These are phyloP conservation scores for Starmera dryadoides DNA, from an alignment of 805 yeast species.

Conservation along the genomic window DNA sequence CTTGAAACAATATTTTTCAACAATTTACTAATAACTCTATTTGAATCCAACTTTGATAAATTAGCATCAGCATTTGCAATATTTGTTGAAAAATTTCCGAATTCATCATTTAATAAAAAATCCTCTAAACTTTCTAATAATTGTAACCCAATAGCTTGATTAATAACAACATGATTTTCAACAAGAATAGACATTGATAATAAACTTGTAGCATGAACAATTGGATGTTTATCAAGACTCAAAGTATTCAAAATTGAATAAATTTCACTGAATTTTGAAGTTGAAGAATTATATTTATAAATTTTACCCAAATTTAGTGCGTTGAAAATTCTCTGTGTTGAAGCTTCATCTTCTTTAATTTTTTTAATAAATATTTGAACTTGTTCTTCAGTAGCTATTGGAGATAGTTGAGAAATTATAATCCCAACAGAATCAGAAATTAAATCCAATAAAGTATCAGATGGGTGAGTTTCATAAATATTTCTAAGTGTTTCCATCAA, in stretches of 20 bases:
- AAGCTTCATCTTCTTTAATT: conserved; percentile 59
- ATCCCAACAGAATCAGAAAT: conserved; percentile 57
- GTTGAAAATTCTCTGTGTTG: conserved; percentile 55
- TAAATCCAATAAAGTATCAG: conserved; percentile 30
- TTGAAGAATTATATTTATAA: conserved; percentile 30
- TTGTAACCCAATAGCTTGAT: conserved; percentile 33
- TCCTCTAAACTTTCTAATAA: conserved; percentile 33
- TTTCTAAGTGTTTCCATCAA: conserved; percentile 44
- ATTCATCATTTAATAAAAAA: conserved; percentile 39
- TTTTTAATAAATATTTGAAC: conserved; percentile 51
- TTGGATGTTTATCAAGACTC: conserved; percentile 75
- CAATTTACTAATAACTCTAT: conserved; percentile 34
- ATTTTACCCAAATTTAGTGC: conserved; percentile 42
- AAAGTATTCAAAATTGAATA: conserved; percentile 54
- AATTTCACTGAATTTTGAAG: conserved; percentile 34
- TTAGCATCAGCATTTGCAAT: conserved; percentile 43
- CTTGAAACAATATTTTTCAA: conserved; percentile 38
- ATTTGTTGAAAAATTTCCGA: conserved; percentile 37
- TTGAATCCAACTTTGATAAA: conserved; percentile 34
- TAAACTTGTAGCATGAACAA: conserved; percentile 69
- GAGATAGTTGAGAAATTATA: conserved; percentile 29
- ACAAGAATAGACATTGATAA: conserved; percentile 50
- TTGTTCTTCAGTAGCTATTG: conserved; percentile 29
- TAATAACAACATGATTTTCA: conserved; percentile 45
- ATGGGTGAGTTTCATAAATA: conserved; percentile 8